Evolutionary conservation across 192 early-diverging fungal genomes (phyloP).

Genomic region (Dispira parvispora): DNA sequence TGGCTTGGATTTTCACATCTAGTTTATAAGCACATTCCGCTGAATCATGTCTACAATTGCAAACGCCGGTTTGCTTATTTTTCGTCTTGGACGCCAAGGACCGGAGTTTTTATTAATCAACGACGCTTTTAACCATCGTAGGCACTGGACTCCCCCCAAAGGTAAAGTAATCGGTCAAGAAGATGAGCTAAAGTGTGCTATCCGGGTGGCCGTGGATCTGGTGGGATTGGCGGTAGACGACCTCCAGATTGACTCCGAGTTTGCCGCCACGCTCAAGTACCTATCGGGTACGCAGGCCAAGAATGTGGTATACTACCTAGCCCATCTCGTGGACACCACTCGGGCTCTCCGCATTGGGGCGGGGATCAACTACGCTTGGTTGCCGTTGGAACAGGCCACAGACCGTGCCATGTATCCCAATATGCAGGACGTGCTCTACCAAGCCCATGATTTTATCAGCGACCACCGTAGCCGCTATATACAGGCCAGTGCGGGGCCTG

Average conservation of each 20-base stretch:
- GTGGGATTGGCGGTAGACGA: conserved; percentile 54
- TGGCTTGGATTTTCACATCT: no score
- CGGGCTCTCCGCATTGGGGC: conserved; percentile 42
- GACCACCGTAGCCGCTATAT: conserved; percentile 25
- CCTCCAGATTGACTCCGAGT: conserved; percentile 49
- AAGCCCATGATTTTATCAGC: conserved; percentile 48
- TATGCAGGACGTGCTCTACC: conserved; percentile 70
- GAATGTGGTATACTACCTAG: conserved; percentile 61
- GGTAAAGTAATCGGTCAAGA: conserved; percentile 59
- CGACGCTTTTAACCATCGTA: conserved; percentile 61
- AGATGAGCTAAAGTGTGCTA: conserved; percentile 68
- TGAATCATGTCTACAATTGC: conserved; percentile 12
- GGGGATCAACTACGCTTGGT: conserved; percentile 60
- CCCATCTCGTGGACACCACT: conserved; percentile 40
- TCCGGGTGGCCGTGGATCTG: conserved; percentile 56
- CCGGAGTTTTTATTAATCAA: conserved; percentile 72
- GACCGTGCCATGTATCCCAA: conserved; percentile 54
- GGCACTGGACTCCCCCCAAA: conserved; percentile 73
- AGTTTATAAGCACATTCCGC: no score
- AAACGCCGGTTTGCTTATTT: conserved; percentile 49
- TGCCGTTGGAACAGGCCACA: conserved; percentile 37
- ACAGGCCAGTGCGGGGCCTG: conserved; percentile 14
- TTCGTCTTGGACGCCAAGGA: conserved; percentile 41
- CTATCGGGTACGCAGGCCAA: conserved; percentile 68
- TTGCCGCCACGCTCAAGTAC: conserved; percentile 64